phyloP scores from a whole-genome alignment of 768 basidiomycete species.

The Pilatotrama ljubarskyi region DNA sequence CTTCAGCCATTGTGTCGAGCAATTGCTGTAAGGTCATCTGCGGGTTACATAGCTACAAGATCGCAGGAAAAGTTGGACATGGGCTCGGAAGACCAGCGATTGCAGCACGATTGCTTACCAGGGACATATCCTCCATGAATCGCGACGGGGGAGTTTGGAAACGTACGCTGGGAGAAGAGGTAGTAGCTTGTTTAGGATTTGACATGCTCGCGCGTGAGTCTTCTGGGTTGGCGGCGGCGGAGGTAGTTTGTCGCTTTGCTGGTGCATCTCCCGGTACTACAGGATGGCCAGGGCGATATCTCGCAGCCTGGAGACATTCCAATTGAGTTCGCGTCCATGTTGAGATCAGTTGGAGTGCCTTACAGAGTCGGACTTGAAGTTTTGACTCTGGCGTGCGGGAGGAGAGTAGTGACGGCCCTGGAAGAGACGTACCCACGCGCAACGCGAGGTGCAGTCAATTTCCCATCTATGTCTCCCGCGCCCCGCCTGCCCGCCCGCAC shows the following conservation, averaged over 20 bases:
- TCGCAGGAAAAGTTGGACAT: too few species aligned
- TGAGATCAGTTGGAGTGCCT: not conserved
- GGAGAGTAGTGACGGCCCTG: not conserved
- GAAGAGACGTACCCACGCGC: not conserved
- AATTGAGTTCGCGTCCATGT: not conserved
- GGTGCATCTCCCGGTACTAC: not conserved
- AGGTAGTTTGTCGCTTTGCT: not conserved
- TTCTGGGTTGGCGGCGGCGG: not conserved
- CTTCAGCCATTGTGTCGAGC: too few species aligned
- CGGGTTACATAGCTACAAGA: too few species aligned
- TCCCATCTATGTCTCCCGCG: not conserved
- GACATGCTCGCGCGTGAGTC: not conserved
- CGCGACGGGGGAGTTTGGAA: not conserved
- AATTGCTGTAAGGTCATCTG: too few species aligned
- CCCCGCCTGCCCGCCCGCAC: not conserved
- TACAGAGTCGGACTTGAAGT: not conserved
- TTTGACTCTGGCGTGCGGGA: not conserved
- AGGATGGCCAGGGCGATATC: not conserved
- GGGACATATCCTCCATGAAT: too few species aligned
- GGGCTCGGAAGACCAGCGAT: too few species aligned
- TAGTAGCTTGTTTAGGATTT: too few species aligned
- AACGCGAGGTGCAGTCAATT: not conserved
- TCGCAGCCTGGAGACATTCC: not conserved
- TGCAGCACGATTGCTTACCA: too few species aligned
- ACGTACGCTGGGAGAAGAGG: not conserved